These are phyloP conservation scores for Erythrobasidium hasegawianum DNA, from an alignment of 1,284 basidiomycete genomes.

Conservation along the genomic window DNA sequence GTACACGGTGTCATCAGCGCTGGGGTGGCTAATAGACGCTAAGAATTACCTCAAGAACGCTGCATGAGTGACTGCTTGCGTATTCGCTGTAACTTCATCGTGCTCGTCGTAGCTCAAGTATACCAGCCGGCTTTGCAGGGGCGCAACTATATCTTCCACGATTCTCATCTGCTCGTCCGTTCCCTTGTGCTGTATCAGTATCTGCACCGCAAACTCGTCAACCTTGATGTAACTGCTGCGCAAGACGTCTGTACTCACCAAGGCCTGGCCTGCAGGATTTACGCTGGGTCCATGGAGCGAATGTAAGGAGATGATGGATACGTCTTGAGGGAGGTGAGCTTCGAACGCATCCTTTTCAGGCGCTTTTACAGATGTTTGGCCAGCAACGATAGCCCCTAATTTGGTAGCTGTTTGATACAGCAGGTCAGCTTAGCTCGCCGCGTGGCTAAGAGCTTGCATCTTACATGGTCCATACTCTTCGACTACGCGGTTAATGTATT, in stretches of 20 bases:
- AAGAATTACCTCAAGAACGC: conserved; percentile 84
- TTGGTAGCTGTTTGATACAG: conserved; percentile 67
- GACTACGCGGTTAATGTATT: conserved; percentile 78
- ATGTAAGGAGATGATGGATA: conserved; percentile 86
- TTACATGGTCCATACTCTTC: conserved; percentile 83
- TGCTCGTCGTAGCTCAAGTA: conserved; percentile 94
- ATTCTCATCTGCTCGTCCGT: conserved; percentile 67
- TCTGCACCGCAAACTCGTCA: conserved; percentile 53
- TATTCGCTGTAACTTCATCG: conserved; percentile 93
- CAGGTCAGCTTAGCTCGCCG: background rate
- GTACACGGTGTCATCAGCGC: too few relatives aligned
- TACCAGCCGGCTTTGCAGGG: conserved; percentile 80
- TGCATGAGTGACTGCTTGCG: conserved; percentile 95
- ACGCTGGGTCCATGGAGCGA: conserved; percentile 92
- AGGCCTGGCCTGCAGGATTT: conserved; percentile 79
- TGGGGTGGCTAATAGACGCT: too few relatives aligned
- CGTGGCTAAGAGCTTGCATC: conserved; percentile 46
- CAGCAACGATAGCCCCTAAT: conserved; percentile 83
- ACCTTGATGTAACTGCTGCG: too few relatives aligned
- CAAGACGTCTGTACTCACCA: too few relatives aligned
- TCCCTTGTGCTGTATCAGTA: conserved; percentile 83
- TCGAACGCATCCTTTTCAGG: conserved; percentile 91
- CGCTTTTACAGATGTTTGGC: conserved; percentile 95
- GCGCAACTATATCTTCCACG: conserved; percentile 77
- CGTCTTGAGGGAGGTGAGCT: conserved; percentile 75